These are phyloP conservation scores for Dothistroma septosporum DNA, from an alignment of 2,329 filamentous ascomycete genomes.

Conservation along the genomic window DNA sequence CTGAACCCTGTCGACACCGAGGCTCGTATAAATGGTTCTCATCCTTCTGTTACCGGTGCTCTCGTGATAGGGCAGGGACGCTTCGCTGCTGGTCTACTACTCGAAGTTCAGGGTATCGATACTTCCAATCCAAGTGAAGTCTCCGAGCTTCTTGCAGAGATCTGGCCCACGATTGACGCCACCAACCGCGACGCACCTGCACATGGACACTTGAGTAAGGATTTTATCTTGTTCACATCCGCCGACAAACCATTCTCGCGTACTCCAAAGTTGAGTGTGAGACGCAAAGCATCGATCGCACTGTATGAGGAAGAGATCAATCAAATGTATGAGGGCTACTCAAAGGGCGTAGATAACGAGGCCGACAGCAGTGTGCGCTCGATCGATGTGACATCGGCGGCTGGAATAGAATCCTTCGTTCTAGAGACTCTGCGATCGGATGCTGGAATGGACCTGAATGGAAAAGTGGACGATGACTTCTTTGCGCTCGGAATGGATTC, in stretches of 20 bases:
- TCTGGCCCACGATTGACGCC: neutral
- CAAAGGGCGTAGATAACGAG: neutral
- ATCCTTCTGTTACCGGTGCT: slow-evolving; percentile 24
- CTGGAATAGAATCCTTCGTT: neutral
- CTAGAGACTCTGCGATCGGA: neutral
- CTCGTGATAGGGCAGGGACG: slow-evolving; percentile 30
- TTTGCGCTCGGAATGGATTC: slow-evolving; percentile 35
- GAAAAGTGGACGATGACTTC: slow-evolving; percentile 21
- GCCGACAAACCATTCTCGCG: slow-evolving; percentile 42
- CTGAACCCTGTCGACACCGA: slow-evolving; percentile 12
- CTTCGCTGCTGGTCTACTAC: slow-evolving; percentile 9
- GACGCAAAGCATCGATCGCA: neutral
- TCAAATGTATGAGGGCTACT: neutral
- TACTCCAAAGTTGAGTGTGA: neutral
- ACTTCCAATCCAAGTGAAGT: neutral
- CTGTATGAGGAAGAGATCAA: neutral
- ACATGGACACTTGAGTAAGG: slow-evolving; percentile 41
- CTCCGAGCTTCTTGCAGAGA: neutral
- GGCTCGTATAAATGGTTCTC: slow-evolving; percentile 17
- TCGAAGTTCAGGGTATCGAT: neutral
- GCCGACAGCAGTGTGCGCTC: neutral
- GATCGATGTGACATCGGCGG: neutral
- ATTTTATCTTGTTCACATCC: slow-evolving; percentile 41
- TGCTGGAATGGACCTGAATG: neutral
- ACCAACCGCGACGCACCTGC: neutral